Evolutionary conservation across 495 filamentous ascomycete genomes (phyloP).

Genomic region (Neurospora sp.): DNA sequence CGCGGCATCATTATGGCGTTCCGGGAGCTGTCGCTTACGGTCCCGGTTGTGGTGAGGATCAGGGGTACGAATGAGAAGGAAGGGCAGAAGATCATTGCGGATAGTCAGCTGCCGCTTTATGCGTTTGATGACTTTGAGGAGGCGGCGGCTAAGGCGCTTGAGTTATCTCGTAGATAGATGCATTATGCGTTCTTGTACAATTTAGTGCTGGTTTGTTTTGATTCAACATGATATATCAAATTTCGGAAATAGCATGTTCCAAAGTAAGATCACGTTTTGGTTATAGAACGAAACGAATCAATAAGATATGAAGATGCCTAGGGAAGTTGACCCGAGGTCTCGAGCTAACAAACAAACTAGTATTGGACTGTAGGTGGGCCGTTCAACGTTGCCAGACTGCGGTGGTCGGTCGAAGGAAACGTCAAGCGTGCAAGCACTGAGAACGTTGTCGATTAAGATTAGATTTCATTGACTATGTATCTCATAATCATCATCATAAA

Average conservation of each 20-base stretch:
- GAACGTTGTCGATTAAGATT: background rate
- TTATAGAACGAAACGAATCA: no score
- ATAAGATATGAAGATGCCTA: no score
- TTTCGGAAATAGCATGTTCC: no score
- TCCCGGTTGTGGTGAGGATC: slow-evolving; percentile 77
- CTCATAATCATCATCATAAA: background rate
- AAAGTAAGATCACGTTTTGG: no score
- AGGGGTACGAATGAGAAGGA: slow-evolving; percentile 72
- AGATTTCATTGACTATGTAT: background rate
- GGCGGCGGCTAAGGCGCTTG: slow-evolving; percentile 64
- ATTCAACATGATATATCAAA: no score
- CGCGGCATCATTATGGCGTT: slow-evolving; percentile 72
- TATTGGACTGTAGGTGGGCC: no score
- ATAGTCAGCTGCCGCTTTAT: slow-evolving; percentile 61
- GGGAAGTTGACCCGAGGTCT: no score
- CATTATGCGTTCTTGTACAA: background rate
- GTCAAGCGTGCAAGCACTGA: background rate
- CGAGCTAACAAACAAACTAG: no score
- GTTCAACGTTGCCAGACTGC: background rate
- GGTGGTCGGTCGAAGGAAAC: background rate
- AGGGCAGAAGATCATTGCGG: slow-evolving; percentile 66
- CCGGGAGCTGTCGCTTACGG: slow-evolving; percentile 52
- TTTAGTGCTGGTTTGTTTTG: no score
- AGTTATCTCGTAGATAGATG: slow-evolving; percentile 38
- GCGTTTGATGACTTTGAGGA: slow-evolving; percentile 78